Conservation (phyloP, 371 early-diverging fungal genomes). For the Lichtheimia ornata region DNA sequence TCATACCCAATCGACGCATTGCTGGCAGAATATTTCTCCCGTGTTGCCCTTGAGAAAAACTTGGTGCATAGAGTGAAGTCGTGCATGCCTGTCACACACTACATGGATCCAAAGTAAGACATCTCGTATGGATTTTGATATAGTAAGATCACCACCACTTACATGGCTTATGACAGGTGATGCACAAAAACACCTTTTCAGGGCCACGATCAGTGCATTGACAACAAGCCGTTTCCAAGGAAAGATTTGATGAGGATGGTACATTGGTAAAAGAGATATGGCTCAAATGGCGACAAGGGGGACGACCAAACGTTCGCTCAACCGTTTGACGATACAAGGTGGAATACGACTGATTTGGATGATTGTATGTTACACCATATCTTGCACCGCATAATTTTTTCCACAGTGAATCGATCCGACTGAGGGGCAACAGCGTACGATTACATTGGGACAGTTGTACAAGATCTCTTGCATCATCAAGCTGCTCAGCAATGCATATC, state of each 20-base stretch:
- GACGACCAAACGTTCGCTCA: constrained; percentile 9
- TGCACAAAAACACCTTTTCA: constrained; percentile 28
- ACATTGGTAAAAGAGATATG: background rate
- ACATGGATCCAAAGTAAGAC: background rate
- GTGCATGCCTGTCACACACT: constrained; percentile 42
- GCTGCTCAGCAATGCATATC: constrained; percentile 12
- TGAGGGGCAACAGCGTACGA: constrained; percentile 9
- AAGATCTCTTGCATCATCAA: constrained; percentile 8
- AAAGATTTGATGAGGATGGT: background rate
- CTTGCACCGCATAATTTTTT: constrained; percentile 20
- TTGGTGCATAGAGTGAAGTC: constrained; percentile 20
- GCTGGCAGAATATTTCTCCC: constrained; percentile 32
- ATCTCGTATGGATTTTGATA: too few species aligned
- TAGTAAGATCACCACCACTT: background rate
- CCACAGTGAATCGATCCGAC: constrained; percentile 23
- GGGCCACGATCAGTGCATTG: background rate
- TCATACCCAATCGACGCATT: constrained; percentile 37
- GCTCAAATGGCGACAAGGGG: constrained; percentile 25
- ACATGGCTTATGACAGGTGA: constrained; percentile 10
- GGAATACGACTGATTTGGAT: constrained; percentile 28
- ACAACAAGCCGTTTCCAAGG: constrained; percentile 6
- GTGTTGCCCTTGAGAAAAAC: constrained; percentile 34
- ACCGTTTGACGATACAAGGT: constrained; percentile 17
- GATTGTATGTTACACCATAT: constrained; percentile 26
- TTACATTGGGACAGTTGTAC: constrained; percentile 9